phyloP scores from a whole-genome alignment of 2,329 filamentous ascomycete genomes.

The Epichloe brachyelytri region DNA sequence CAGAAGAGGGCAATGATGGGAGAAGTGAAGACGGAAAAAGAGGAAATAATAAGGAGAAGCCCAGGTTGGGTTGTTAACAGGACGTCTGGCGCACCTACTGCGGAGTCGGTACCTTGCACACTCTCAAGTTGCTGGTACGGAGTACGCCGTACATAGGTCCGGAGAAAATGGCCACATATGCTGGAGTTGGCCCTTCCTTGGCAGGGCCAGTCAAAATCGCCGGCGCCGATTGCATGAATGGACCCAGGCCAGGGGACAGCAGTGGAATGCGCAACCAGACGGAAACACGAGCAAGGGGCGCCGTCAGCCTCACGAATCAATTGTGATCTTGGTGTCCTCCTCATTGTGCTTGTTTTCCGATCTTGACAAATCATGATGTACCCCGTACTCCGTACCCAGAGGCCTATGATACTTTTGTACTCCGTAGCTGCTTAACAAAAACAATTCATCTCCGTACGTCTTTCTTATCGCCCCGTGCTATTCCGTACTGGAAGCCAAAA shows the following conservation, averaged over 20 bases:
- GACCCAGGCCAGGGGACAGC: not conserved
- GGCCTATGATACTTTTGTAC: not conserved
- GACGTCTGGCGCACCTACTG: not conserved
- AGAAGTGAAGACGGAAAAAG: conserved; percentile 9
- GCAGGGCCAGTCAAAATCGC: not conserved
- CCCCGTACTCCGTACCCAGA: too few species aligned
- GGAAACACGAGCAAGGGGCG: not conserved
- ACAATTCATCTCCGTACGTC: too few species aligned
- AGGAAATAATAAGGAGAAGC: conserved; percentile 7
- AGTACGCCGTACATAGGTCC: too few species aligned
- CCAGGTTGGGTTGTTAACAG: too few species aligned
- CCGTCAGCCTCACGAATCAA: too few species aligned
- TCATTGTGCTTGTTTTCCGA: too few species aligned
- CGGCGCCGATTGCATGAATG: too few species aligned
- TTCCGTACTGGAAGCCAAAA: too few species aligned
- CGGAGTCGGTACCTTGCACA: not conserved
- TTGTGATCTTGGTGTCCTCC: too few species aligned
- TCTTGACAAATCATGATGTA: too few species aligned
- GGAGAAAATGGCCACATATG: not conserved
- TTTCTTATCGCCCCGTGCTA: too few species aligned
- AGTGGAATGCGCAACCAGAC: not conserved
- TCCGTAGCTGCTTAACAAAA: not conserved
- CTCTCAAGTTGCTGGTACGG: too few species aligned
- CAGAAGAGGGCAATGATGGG: conserved; percentile 10
- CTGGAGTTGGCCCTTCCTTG: not conserved